phyloP scores from a whole-genome alignment of 495 filamentous ascomycete genomes.

The Glonium stellatum region DNA sequence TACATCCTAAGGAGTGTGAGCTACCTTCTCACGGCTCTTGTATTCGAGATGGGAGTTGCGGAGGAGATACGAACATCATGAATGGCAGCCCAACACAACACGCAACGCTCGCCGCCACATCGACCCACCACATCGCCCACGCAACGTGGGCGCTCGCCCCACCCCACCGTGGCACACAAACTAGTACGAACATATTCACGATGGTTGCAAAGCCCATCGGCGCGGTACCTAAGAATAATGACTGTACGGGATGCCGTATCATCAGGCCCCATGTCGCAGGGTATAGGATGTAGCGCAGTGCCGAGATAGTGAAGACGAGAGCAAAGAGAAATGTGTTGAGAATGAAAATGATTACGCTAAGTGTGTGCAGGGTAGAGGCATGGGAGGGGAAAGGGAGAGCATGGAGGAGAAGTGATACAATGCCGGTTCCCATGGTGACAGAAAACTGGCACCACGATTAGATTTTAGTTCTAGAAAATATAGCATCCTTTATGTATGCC shows the following conservation, averaged over 20 bases:
- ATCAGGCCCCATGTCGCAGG: constrained; percentile 51
- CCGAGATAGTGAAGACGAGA: constrained; percentile 40
- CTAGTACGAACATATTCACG: constrained; percentile 50
- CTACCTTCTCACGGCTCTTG: no score
- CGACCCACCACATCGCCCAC: constrained; percentile 54
- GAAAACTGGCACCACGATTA: constrained; percentile 33
- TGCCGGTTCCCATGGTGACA: constrained; percentile 60
- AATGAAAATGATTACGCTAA: constrained; percentile 49
- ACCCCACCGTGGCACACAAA: constrained; percentile 52
- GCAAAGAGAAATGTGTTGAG: constrained; percentile 50
- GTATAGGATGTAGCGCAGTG: constrained; percentile 52
- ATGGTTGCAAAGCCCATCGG: constrained; percentile 61
- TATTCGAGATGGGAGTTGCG: background rate
- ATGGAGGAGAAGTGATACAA: constrained; percentile 54
- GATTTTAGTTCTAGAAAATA: background rate
- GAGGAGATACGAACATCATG: constrained; percentile 41
- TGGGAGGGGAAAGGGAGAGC: constrained; percentile 49
- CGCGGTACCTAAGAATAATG: constrained; percentile 55
- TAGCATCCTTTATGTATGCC: background rate
- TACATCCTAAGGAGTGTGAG: constrained; percentile 27
- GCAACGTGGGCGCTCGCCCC: constrained; percentile 34
- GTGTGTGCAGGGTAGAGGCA: constrained; percentile 43
- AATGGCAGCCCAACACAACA: constrained; percentile 50
- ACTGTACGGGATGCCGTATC: constrained; percentile 52
- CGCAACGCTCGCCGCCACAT: constrained; percentile 46